Evolutionary conservation across 805 yeast species (phyloP), one percentile per base, ranked within the genome.

Genomic region (Ogataea dorogensis): DNA sequence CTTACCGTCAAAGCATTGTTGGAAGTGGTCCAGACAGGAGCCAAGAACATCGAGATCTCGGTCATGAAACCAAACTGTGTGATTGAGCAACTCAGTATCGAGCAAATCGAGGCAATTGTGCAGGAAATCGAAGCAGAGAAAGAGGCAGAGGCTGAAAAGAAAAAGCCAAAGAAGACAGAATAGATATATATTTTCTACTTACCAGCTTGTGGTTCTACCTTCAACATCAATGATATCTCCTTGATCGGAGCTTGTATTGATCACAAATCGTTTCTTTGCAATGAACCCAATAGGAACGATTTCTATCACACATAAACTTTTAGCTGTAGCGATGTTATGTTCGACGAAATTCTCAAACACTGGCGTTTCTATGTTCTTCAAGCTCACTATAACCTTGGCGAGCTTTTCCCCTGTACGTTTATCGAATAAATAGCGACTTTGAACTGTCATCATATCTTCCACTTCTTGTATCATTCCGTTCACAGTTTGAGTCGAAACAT

Each of bases 21-120:
- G 51, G 98, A 93, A 63, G 97, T 93, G 32, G 98, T 93, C 16
- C 98, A 93, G 67, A 89, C 97, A 2, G 98, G 98, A 26, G 94
- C 97, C 28, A 86, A 86, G 60, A 93, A 93, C 63, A 89, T 93
- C 57, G 98, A 93, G 65, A 79, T 93, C 33, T 84, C 94, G 4
- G 81, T 93, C 24, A 78, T 91, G 75, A 77, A 76, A 44, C 85
- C 96, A 19, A 78, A 76, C 34, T 66, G 72, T 49, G 63, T 70
- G 24, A 73, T 86, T 49, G 73, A 73, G 45, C 64, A 67, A 36
- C 71, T 89, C 55, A 64, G 77, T 12, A 73, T 77, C 36, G 95
- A 84, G 13, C 85, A 81, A 48, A 79, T 89, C 46, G 82, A 79
- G 49, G 71, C 71, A 40, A 74, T 79, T 48, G 97, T 89, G 28